phyloP scores from a whole-genome alignment of 2,329 filamentous ascomycete genomes.

The Calycina herbarum region DNA sequence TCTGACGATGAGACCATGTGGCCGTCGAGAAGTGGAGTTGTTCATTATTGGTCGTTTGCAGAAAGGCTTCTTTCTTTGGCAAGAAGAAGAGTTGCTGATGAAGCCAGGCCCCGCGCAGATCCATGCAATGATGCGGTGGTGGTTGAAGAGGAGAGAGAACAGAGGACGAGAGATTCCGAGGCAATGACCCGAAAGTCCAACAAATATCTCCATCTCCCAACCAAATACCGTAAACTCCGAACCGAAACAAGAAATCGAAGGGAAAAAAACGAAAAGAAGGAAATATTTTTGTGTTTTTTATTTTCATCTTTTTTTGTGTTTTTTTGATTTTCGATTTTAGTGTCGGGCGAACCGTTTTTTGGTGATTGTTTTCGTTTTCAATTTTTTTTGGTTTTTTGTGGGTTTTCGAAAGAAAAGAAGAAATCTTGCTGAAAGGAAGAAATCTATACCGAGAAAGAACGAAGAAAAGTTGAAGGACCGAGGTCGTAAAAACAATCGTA shows the following conservation, averaged over 20 bases:
- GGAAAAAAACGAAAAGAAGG: too few relatives aligned
- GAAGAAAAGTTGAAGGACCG: not conserved
- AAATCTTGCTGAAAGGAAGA: not conserved
- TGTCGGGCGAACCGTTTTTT: not conserved
- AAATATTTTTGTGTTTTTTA: too few relatives aligned
- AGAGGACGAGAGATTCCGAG: too few relatives aligned
- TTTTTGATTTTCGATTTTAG: too few relatives aligned
- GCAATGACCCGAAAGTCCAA: too few relatives aligned
- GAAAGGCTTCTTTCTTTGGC: constrained; percentile 1
- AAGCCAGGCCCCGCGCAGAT: not conserved
- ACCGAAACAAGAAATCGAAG: not conserved
- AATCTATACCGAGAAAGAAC: not conserved
- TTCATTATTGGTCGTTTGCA: not conserved
- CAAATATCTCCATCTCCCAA: not conserved
- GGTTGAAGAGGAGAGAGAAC: too few relatives aligned
- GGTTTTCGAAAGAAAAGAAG: not conserved
- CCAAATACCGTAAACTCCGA: not conserved
- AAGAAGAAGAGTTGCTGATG: not conserved
- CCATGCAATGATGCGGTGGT: not conserved
- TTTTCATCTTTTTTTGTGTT: too few relatives aligned
- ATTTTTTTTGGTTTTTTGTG: not conserved
- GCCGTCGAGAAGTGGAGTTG: not conserved
- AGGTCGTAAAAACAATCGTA: not conserved
- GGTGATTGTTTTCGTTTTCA: not conserved
- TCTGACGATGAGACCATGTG: not conserved